These are phyloP conservation scores for Epichloe elymi DNA, from an alignment of 2,329 filamentous ascomycete genomes.

Conservation along the genomic window DNA sequence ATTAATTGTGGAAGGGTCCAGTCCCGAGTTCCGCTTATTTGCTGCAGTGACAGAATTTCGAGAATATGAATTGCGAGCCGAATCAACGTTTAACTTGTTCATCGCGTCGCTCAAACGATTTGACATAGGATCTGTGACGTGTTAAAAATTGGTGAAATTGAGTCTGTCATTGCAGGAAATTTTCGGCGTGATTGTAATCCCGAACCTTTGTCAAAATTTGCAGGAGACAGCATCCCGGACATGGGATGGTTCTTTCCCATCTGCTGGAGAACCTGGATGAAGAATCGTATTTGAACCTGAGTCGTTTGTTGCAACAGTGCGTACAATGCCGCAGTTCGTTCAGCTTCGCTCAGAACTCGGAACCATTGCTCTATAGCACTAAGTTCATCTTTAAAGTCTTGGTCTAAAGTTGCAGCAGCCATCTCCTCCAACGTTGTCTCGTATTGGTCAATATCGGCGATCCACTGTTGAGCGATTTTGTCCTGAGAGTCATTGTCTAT, in stretches of 20 bases:
- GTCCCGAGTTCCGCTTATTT: conserved; percentile 84
- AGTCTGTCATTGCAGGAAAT: not conserved
- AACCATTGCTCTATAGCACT: conserved; percentile 99
- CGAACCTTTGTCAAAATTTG: conserved; percentile 91
- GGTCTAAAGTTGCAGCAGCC: conserved; percentile 95
- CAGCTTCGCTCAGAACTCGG: conserved; percentile 88
- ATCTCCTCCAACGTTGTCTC: conserved; percentile 98
- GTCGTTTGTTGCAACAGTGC: conserved; percentile 95
- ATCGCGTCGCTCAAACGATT: conserved; percentile 92
- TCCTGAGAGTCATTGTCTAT: conserved; percentile 73
- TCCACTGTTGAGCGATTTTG: conserved; percentile 94
- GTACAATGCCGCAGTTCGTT: conserved; percentile 89
- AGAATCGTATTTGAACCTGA: conserved; percentile 97
- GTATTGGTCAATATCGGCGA: conserved; percentile 96
- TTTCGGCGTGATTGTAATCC: conserved; percentile 2
- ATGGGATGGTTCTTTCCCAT: conserved; percentile 98
- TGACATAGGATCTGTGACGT: conserved; percentile 73
- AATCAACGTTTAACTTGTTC: conserved; percentile 84
- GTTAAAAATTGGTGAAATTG: conserved; percentile 11
- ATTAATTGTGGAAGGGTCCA: conserved; percentile 87
- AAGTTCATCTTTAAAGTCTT: conserved; percentile 98
- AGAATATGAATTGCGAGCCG: conserved; percentile 72
- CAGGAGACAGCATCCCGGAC: conserved; percentile 86
- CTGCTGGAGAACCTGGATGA: conserved; percentile 96
- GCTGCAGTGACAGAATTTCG: conserved; percentile 62